Percentiles rank a stretch among this genome's conserved stretches.
Evolutionary conservation across 345 rosid genomes (phyloP).

Genomic region (Combretum micranthum): DNA sequence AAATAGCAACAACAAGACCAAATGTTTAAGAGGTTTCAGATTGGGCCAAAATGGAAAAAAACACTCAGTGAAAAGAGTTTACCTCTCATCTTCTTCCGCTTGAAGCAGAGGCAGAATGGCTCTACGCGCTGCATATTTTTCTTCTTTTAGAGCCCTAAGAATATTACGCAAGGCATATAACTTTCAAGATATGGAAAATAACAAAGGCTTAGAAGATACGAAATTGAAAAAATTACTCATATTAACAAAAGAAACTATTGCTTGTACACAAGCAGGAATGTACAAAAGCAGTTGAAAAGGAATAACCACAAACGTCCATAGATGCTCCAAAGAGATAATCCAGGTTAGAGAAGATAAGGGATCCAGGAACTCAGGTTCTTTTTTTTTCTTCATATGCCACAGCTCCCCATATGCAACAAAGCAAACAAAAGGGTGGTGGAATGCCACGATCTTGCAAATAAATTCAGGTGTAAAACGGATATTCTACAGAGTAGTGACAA

Average conservation of each 20-base stretch:
- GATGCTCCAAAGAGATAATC: too few species aligned
- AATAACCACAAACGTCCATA: too few species aligned
- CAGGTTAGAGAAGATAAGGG: too few species aligned
- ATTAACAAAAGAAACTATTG: background rate
- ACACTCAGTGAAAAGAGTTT: background rate
- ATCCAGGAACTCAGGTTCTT: too few species aligned
- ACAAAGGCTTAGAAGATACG: background rate
- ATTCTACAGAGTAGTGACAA: too few species aligned
- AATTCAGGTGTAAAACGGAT: too few species aligned
- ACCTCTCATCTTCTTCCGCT: slow-evolving; percentile 99
- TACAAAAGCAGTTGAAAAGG: too few species aligned
- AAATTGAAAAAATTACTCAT: background rate
- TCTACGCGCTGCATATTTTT: slow-evolving; percentile 85
- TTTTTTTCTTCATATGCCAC: too few species aligned
- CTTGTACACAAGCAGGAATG: too few species aligned
- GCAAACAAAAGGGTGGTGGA: too few species aligned
- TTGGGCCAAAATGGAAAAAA: background rate
- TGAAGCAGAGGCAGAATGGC: slow-evolving; percentile 86
- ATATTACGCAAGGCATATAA: slow-evolving; percentile 8
- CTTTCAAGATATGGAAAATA: background rate
- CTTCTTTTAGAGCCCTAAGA: slow-evolving; percentile 89
- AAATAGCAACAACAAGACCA: background rate
- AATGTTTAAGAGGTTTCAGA: background rate
- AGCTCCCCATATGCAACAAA: too few species aligned
- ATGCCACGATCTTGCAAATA: too few species aligned